Base-by-base conservation (phyloP, 768 basidiomycete species). In the Megacollybia marginata region DNA sequence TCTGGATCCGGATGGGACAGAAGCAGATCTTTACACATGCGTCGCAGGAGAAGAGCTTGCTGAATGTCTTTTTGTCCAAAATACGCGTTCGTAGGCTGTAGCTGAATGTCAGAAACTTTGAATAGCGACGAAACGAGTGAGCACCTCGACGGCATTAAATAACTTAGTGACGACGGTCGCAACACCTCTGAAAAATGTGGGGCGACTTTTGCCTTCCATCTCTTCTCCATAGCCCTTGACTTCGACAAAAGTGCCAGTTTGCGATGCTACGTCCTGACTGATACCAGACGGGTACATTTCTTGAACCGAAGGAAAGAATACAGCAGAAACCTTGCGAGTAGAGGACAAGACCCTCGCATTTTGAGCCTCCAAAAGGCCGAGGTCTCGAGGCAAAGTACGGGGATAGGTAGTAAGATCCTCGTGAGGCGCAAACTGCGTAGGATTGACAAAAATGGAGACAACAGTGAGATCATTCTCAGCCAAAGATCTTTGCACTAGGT, bases 1-100 rank as follows among this genome's bases (percentile, higher is more conserved):
- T 78, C 68, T 0, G 85, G 69, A 9, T 77, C 69, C 0, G 96
- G 96, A 60, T 89, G 76, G 6, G 85, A 69, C n/a, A 92, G 65
- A 9, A 95, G 78, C 5, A 96, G 72, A 64, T 99, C 96, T 28
- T 75, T 70, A 48, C 77, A 76, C 66, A 98, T 71, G 4, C 83
- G 80, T 33, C 86, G 84, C 32, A 98, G 73, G 42, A 99, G 68
- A 13, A 97, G 70, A 0, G 88, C 92, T 63, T 99, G 96, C 61
- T 99, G 96, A 48, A 99, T 96, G 62, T 98, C 95, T 63, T 98
- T 98, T 66, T 98, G 94, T 1, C 96, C 95, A 54, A 99, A 96
- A 65, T 98, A 97, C 18, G 88, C 83, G 55, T 84, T 80, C 42
- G 88, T 89, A 5, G 95, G 95, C 92, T 95, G 63, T 32, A 42